These are phyloP conservation scores for Pseudoscleropodium purum DNA, from an alignment of 225 moss, liverwort and hornwort species.

Conservation along the genomic window DNA sequence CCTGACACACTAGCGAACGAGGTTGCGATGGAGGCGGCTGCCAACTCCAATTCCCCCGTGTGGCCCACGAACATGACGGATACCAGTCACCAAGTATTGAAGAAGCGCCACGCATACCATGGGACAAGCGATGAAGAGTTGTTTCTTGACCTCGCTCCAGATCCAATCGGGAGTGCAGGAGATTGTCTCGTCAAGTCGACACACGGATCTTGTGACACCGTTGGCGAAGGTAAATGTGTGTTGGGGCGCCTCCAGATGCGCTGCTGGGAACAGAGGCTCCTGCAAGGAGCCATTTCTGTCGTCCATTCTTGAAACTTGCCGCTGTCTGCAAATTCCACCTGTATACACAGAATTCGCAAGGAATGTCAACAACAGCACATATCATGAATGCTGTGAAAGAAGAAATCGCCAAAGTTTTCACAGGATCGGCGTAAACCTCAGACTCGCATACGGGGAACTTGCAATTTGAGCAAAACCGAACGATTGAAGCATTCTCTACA, in stretches of 20 bases:
- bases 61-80: background rate
- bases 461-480: background rate
- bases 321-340: background rate
- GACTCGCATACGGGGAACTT: background rate
- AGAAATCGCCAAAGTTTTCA: background rate
- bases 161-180: background rate
- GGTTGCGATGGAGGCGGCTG: slow-evolving; percentile 41
- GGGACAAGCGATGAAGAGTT: background rate
- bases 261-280: background rate
- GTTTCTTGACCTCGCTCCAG: background rate
- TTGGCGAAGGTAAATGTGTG: slow-evolving; percentile 6
- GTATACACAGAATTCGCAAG: background rate
- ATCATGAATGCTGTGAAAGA: background rate
- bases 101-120: background rate
- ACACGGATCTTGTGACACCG: background rate
- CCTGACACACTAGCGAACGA: slow-evolving; percentile 40
- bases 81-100: background rate
- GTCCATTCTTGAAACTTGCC: background rate
- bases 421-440: background rate
- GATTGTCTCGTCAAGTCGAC: background rate
- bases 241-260: background rate
- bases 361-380: background rate
- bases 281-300: background rate
- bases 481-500: background rate
- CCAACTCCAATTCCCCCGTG: slow-evolving; percentile 30